These are phyloP conservation scores for Tuctoria greenei DNA, from an alignment of 176 grass and related monocot species.

Conservation along the genomic window DNA sequence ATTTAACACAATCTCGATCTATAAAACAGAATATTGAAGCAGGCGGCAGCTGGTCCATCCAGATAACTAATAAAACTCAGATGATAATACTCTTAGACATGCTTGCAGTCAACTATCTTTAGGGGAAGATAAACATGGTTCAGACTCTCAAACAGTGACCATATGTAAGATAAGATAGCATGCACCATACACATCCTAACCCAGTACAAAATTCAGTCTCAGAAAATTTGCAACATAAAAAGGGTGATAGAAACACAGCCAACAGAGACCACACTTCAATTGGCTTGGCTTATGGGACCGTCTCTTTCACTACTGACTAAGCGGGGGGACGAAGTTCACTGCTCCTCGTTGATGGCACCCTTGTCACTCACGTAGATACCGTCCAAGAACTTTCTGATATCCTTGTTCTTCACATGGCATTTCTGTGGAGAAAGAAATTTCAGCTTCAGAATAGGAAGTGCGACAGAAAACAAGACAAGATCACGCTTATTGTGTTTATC, in stretches of 20 bases:
- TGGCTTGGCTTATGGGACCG: neutral
- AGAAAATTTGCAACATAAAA: conserved; percentile 26
- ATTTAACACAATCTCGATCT: too few species aligned
- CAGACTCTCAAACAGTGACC: neutral
- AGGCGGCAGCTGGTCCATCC: too few species aligned
- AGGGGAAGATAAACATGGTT: neutral
- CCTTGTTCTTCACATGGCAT: conserved; percentile 97
- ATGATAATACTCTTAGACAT: neutral
- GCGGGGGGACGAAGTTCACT: conserved; percentile 26
- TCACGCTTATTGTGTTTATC: neutral
- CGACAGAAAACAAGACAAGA: neutral
- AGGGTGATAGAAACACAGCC: conserved; percentile 14
- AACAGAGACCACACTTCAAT: conserved; percentile 2
- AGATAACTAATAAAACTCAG: neutral
- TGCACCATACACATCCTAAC: conserved; percentile 37
- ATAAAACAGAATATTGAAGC: neutral
- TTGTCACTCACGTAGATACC: conserved; percentile 85
- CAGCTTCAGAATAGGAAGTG: neutral
- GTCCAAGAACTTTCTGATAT: conserved; percentile 85
- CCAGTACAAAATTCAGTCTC: conserved; percentile 43
- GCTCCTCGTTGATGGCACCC: conserved; percentile 52
- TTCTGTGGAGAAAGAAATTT: conserved; percentile 33
- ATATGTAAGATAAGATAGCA: conserved; percentile 35
- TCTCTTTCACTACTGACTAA: neutral
- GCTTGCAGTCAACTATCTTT: conserved; percentile 16